Percentiles rank a stretch among this genome's conserved stretches.
Conservation (phyloP, 352 stramenopile genomes). For the Pythium sp. region DNA sequence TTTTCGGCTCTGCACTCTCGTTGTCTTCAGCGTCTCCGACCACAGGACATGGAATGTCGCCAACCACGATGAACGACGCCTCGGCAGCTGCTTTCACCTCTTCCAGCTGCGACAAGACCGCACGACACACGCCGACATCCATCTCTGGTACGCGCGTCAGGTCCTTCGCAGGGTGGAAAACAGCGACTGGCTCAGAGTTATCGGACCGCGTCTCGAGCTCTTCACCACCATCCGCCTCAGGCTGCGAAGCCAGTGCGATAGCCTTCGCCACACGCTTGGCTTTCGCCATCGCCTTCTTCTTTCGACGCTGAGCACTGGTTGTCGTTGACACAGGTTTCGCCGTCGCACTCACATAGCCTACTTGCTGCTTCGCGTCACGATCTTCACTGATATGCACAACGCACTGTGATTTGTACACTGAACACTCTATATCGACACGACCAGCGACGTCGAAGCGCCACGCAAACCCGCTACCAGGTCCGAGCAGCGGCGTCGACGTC, state of each 20-base stretch:
- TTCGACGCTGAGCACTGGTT: conserved; percentile 7
- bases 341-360: conserved; percentile 11
- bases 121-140: conserved; percentile 48
- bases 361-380: conserved; percentile 17
- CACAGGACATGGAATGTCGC: conserved; percentile 59
- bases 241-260: conserved; percentile 1
- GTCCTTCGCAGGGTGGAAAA: conserved; percentile 44
- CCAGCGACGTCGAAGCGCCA: conserved; percentile 31
- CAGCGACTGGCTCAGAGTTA: conserved; percentile 20
- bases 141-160: conserved; percentile 30
- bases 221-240: conserved; percentile 27
- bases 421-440: conserved; percentile 28
- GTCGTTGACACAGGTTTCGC: background rate
- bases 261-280: conserved; percentile 16
- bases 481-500: conserved; percentile 25
- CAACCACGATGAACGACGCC: conserved; percentile 46
- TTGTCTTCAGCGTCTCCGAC: conserved; percentile 16
- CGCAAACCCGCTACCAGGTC: conserved; percentile 25
- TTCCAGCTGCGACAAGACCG: conserved; percentile 52
- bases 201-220: conserved; percentile 14
- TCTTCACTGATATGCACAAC: conserved; percentile 22
- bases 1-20: background rate
- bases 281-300: conserved; percentile 25
- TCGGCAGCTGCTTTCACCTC: conserved; percentile 28
- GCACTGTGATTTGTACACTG: conserved; percentile 37